Evolutionary conservation across 2,329 filamentous ascomycete genomes (phyloP).

Genomic region (Polytolypa hystricis): DNA sequence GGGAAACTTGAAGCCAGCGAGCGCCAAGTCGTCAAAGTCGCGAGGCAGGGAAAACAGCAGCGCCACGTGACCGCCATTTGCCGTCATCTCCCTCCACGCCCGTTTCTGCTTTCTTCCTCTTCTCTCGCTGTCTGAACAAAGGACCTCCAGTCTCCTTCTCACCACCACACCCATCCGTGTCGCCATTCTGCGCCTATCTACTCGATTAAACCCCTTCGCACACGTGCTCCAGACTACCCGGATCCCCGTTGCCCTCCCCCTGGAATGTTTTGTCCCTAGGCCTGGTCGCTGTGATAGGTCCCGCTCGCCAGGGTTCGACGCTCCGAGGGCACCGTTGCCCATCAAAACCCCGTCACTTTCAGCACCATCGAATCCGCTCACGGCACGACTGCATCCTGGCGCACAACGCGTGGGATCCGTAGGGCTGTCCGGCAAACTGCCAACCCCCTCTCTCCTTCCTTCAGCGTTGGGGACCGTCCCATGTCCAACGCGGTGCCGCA

Average conservation of each 20-base stretch:
- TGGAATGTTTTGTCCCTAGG: slow-evolving; percentile 8
- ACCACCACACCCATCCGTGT: slow-evolving; percentile 1
- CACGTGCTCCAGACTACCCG: not conserved
- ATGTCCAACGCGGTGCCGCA: slow-evolving; percentile 27
- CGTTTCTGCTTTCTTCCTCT: slow-evolving; percentile 2
- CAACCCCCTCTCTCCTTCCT: not conserved
- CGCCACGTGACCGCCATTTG: slow-evolving; percentile 1
- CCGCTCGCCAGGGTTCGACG: slow-evolving; percentile 5
- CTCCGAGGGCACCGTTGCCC: slow-evolving; percentile 2
- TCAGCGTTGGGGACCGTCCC: slow-evolving; percentile 9
- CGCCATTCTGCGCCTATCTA: not conserved
- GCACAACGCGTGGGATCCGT: not conserved
- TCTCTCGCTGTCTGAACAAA: slow-evolving; percentile 6
- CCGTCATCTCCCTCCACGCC: slow-evolving; percentile 7
- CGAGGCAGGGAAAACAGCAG: too few relatives aligned
- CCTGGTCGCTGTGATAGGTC: slow-evolving; percentile 1
- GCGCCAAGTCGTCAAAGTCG: too few relatives aligned
- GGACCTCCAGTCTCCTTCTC: slow-evolving; percentile 6
- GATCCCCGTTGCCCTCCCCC: too few relatives aligned
- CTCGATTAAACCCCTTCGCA: not conserved
- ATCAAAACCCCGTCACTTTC: not conserved
- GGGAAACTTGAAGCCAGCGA: too few relatives aligned
- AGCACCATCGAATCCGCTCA: not conserved
- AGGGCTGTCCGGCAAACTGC: slow-evolving; percentile 1
- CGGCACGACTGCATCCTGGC: not conserved